Evolutionary conservation across 108 stramenopile species (phyloP).

Genomic region (Fistulifera pelliculosa): DNA sequence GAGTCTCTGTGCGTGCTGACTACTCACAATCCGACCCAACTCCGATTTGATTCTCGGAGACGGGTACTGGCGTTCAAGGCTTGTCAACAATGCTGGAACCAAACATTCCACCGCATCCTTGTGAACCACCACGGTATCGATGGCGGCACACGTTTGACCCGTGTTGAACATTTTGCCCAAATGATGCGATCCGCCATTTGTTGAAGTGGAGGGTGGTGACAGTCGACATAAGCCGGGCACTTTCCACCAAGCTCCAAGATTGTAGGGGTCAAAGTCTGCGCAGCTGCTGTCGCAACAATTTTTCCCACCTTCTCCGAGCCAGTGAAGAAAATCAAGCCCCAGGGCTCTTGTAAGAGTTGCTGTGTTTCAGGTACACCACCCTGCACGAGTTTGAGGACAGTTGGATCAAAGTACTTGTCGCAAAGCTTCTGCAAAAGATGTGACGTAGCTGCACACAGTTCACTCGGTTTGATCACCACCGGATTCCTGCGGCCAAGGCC

Average conservation of each 20-base stretch:
- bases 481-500: conserved; percentile 84
- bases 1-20: conserved; percentile 28
- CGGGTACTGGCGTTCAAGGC: conserved; percentile 23
- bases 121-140: conserved; percentile 53
- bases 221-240: conserved; percentile 57
- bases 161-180: conserved; percentile 68
- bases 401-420: conserved; percentile 53
- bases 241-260: conserved; percentile 93
- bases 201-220: conserved; percentile 36
- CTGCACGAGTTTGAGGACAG: conserved; percentile 45
- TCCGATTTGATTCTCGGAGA: conserved; percentile 19
- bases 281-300: conserved; percentile 70
- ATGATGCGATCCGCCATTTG: conserved; percentile 51
- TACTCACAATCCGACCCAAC: conserved; percentile 35
- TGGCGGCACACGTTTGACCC: conserved; percentile 87
- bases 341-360: conserved; percentile 42
- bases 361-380: conserved; percentile 63
- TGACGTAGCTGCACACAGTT: conserved; percentile 34
- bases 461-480: conserved; percentile 70
- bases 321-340: conserved; percentile 86
- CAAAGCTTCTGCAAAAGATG: conserved; percentile 34
- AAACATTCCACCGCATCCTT: conserved; percentile 6
- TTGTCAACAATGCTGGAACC: neutral
- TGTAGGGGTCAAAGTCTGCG: conserved; percentile 78
- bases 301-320: conserved; percentile 54